These are phyloP conservation scores for Annulohypoxylon nitens DNA, from an alignment of 495 filamentous ascomycete species.

Conservation along the genomic window DNA sequence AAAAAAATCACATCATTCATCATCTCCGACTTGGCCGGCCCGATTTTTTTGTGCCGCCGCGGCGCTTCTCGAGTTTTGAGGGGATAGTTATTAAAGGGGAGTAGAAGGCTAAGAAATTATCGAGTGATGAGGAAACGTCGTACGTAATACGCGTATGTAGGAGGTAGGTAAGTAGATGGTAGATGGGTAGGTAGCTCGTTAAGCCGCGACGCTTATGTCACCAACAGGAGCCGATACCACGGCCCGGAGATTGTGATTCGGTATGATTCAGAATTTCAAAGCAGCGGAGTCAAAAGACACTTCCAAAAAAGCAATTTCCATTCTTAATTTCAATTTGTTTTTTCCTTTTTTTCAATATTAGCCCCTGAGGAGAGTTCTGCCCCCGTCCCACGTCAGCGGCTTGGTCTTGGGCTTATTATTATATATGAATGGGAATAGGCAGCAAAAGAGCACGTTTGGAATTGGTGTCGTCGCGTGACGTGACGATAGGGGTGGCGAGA, in stretches of 20 bases:
- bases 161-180: too few relatives aligned
- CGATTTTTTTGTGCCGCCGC: constrained; percentile 3
- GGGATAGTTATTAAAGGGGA: neutral
- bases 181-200: neutral
- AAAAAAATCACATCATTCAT: neutral
- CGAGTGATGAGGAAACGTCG: neutral
- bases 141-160: constrained; percentile 4
- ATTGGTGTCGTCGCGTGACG: neutral
- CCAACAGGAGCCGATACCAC: constrained; percentile 9
- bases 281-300: neutral
- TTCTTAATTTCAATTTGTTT: neutral
- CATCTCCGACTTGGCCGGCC: constrained; percentile 5
- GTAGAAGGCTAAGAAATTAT: neutral
- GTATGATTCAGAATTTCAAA: neutral
- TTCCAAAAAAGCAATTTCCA: neutral
- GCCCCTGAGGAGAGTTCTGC: neutral
- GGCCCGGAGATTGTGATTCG: neutral
- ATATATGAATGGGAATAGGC: neutral
- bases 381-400: constrained; percentile 22
- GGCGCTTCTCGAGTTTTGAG: neutral
- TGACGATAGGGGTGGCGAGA: neutral
- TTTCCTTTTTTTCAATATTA: too few relatives aligned
- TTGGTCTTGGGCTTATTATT: neutral
- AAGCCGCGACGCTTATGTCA: constrained; percentile 28
- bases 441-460: neutral